A percentile compares a stretch with the other conserved stretches of the same genome.
phyloP scores from a whole-genome alignment of 2,329 filamentous ascomycete species.

The Coleophoma cylindrospora region DNA sequence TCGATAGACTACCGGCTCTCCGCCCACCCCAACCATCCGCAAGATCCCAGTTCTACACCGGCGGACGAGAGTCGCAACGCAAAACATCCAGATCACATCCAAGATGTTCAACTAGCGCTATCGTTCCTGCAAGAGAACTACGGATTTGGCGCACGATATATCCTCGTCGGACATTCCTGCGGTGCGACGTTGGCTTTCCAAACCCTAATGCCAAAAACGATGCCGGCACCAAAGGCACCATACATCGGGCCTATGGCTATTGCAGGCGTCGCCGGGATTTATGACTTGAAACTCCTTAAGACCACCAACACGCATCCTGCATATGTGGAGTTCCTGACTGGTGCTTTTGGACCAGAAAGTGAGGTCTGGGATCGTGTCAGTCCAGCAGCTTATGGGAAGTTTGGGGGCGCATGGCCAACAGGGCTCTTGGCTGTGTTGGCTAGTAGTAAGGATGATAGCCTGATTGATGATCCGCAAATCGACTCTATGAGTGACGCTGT shows the following conservation, averaged over 20 bases:
- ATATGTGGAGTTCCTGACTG: constrained; percentile 19
- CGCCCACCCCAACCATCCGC: constrained; percentile 42
- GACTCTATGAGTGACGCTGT: constrained; percentile 14
- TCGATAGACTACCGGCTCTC: constrained; percentile 62
- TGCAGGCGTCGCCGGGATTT: constrained; percentile 60
- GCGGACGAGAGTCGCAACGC: constrained; percentile 32
- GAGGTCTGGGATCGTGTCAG: constrained; percentile 42
- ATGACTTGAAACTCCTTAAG: constrained; percentile 42
- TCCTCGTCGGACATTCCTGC: constrained; percentile 58
- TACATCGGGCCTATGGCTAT: constrained; percentile 42
- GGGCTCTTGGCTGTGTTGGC: constrained; percentile 11
- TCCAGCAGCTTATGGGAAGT: constrained; percentile 4
- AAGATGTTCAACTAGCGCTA: constrained; percentile 49
- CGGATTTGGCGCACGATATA: constrained; percentile 38
- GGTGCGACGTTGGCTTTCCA: constrained; percentile 62
- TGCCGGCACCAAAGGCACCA: constrained; percentile 3
- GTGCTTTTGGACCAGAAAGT: constrained; percentile 42
- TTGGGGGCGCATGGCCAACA: constrained; percentile 2
- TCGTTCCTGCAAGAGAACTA: constrained; percentile 43
- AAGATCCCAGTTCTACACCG: constrained; percentile 19
- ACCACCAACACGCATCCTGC: constrained; percentile 11
- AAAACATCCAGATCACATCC: constrained; percentile 54
- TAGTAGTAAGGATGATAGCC: constrained; percentile 38
- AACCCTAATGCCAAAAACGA: constrained; percentile 22
- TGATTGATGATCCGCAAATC: constrained; percentile 20